These are phyloP conservation scores for Chionographis japonica DNA, from an alignment of 106 monocot genomes.

Conservation along the genomic window DNA sequence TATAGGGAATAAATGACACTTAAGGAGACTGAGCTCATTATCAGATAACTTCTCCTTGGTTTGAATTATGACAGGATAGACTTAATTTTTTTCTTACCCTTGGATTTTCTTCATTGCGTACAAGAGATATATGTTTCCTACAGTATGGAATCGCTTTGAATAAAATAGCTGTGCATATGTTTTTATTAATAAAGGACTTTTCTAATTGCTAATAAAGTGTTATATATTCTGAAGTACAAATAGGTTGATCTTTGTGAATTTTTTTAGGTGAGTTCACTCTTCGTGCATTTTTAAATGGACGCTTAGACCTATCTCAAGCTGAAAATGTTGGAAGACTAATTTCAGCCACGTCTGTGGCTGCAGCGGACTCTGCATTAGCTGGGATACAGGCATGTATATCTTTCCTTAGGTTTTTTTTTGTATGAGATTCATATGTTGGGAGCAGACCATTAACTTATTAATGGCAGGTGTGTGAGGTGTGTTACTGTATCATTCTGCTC, in stretches of 20 bases:
- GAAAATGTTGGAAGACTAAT: constrained; percentile 76
- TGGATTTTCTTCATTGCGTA: no score
- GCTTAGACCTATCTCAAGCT: constrained; percentile 88
- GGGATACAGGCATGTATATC: constrained; percentile 74
- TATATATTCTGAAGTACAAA: background rate
- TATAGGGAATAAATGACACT: no score
- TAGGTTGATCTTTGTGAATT: background rate
- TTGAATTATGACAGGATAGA: no score
- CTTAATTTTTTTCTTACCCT: no score
- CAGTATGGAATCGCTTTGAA: no score
- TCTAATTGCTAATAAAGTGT: background rate
- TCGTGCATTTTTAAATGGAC: constrained; percentile 92
- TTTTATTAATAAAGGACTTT: background rate
- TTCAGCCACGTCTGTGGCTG: constrained; percentile 81
- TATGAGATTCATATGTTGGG: no score
- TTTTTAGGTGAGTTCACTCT: constrained; percentile 86
- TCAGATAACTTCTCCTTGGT: no score
- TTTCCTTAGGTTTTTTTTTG: background rate
- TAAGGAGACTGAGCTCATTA: no score
- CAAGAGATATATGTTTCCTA: no score
- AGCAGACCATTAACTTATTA: no score
- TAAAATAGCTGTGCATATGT: background rate
- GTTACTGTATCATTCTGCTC: no score
- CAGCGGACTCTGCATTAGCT: constrained; percentile 88
- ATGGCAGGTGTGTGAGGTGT: no score